Conservation (phyloP, 2,329 filamentous ascomycete genomes). For the Mollisiaceae sp. region DNA sequence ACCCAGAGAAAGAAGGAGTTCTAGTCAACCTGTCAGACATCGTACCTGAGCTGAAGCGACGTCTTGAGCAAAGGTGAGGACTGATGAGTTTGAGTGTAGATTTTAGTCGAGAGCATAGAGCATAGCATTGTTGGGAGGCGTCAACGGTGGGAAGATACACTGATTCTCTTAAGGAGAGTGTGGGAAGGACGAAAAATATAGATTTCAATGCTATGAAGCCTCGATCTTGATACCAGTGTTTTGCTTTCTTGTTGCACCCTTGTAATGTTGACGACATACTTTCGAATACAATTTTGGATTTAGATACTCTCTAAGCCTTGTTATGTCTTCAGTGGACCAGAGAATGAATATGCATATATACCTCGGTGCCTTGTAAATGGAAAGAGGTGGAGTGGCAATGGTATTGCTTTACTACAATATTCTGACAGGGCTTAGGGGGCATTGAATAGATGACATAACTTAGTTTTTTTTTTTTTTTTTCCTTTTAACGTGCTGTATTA, state of each 20-base stretch:
- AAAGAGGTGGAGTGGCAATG: too few species aligned
- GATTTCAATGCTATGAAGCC: not conserved
- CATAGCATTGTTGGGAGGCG: slow-evolving; percentile 11
- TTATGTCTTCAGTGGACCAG: too few species aligned
- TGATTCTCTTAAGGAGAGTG: not conserved
- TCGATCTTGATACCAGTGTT: not conserved
- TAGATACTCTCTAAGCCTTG: too few species aligned
- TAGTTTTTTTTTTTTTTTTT: too few species aligned
- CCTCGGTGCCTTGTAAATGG: too few species aligned
- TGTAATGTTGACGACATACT: too few species aligned
- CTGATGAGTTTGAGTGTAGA: not conserved
- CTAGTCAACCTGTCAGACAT: slow-evolving; percentile 69
- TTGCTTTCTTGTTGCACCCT: not conserved
- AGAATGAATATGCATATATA: too few species aligned
- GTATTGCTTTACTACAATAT: too few species aligned
- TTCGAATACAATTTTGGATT: too few species aligned
- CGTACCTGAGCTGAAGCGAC: slow-evolving; percentile 64
- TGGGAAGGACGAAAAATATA: not conserved
- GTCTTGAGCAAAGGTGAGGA: slow-evolving; percentile 47
- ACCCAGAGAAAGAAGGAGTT: slow-evolving; percentile 89
- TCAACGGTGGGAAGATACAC: slow-evolving; percentile 1
- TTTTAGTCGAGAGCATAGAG: not conserved
- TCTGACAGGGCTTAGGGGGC: too few species aligned
- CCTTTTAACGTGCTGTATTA: too few species aligned
- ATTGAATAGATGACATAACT: too few species aligned